Evolutionary conservation across 148 eudicot species (phyloP), one percentile per base, ranked within the genome.

Genomic region (Hydrangea macrophylla): DNA sequence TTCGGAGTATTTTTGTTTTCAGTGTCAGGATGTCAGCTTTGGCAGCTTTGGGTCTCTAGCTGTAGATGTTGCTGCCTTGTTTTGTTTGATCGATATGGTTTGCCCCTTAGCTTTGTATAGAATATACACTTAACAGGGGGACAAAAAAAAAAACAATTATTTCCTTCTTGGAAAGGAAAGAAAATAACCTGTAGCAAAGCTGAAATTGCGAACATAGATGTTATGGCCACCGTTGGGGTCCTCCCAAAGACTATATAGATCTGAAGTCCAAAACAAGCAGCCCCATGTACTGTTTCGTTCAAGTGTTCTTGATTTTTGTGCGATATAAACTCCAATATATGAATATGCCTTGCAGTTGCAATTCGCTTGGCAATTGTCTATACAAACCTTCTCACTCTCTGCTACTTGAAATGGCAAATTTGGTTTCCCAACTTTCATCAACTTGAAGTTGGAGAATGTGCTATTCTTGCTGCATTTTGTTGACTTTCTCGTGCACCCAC

Each of bases 301-400:
- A 0, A 6, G 10, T n/a, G n/a, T n/a, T n/a, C n/a, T n/a, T n/a
- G n/a, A n/a, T n/a, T n/a, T n/a, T n/a, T n/a, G n/a, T n/a, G n/a
- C n/a, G 20, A 2, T 17, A n/a, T 31, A 32, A 18, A 30, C 33
- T 37, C 0, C 32, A 44, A n/a, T 60, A 55, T 22, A 67, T 12
- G 73, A 62, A 55, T 82, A 79, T 15, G 82, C 85, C 23, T 44
- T 26, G 66, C 82, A 82, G 0, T 60, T 8, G 55, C 76, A 50
- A 18, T 51, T 76, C 5, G 32, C 40, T 23, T n/a, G 62, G 54
- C 75, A 72, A 55, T 57, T 57, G 0, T 20, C 24, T 22, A 22
- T 45, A 70, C 75, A 72, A 1, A 32, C 50, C 12, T 24, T 13
- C 64, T 64, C 70, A 6, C 26, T 17, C 9, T 15, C 9, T 9